phyloP scores from a whole-genome alignment of 2,329 filamentous ascomycete genomes.

The Stemphylium vesicarium region DNA sequence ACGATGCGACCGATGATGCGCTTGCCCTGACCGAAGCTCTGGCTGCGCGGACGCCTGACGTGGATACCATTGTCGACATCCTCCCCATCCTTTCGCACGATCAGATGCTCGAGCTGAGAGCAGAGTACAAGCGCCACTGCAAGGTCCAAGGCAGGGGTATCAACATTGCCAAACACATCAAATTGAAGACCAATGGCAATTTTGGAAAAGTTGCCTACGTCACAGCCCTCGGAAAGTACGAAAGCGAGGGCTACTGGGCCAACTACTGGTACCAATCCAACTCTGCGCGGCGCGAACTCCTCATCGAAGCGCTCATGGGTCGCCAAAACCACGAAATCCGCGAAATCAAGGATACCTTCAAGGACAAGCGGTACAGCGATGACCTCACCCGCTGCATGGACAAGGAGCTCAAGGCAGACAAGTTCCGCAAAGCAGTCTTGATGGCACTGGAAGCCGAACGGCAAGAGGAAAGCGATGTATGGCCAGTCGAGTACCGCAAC shows the following conservation, averaged over 20 bases:
- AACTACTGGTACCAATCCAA: conserved; percentile 97
- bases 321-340: conserved; percentile 85
- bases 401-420: conserved; percentile 91
- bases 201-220: conserved; percentile 93
- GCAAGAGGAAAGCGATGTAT: conserved; percentile 77
- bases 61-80: conserved; percentile 80
- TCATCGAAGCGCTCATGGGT: conserved; percentile 94
- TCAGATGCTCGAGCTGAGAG: conserved; percentile 84
- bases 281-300: conserved; percentile 80
- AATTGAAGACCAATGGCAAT: conserved; percentile 75
- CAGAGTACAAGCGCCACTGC: conserved; percentile 88
- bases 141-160: conserved; percentile 82
- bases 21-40: conserved; percentile 77
- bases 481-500: conserved; percentile 62
- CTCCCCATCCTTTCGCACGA: conserved; percentile 84
- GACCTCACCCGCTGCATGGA: conserved; percentile 84
- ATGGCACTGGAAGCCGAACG: conserved; percentile 80
- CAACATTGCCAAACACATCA: conserved; percentile 86
- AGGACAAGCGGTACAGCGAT: conserved; percentile 89
- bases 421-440: conserved; percentile 89
- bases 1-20: conserved; percentile 82
- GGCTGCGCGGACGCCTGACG: conserved; percentile 63
- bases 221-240: conserved; percentile 86
- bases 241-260: conserved; percentile 95
- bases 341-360: conserved; percentile 85